Conservation (phyloP, 345 rosid genomes). For the Erucastrum elatum region DNA sequence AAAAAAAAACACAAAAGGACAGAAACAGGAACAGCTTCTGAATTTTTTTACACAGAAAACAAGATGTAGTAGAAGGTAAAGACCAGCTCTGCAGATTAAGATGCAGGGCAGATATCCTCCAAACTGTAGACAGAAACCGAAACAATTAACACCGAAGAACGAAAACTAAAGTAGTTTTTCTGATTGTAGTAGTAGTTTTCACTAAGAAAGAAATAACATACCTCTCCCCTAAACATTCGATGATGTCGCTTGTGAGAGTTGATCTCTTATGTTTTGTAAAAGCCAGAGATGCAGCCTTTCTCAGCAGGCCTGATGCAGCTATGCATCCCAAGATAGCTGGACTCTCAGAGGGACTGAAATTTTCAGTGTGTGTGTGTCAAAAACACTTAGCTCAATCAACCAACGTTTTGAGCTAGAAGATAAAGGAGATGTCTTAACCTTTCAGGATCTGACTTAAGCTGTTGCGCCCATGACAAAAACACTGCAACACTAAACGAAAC, state of each 20-base stretch:
- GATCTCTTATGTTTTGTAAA: constrained; percentile 67
- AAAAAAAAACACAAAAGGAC: neutral
- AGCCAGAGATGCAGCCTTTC: constrained; percentile 86
- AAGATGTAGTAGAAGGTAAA: no score
- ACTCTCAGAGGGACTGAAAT: constrained; percentile 37
- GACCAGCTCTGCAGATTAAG: constrained; percentile 29
- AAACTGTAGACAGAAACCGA: constrained; percentile 45
- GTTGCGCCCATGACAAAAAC: constrained; percentile 85
- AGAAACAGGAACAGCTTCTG: neutral
- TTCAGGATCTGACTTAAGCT: constrained; percentile 37
- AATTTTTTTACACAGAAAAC: neutral
- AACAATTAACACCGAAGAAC: neutral
- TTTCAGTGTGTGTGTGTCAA: neutral
- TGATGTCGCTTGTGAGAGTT: constrained; percentile 82
- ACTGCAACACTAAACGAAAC: constrained; percentile 67
- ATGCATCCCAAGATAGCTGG: constrained; percentile 87
- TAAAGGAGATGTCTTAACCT: constrained; percentile 42
- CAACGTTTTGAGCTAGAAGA: neutral
- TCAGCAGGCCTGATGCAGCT: constrained; percentile 80
- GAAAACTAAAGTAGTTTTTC: neutral
- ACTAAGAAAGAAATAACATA: constrained; percentile 27
- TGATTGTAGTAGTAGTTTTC: neutral
- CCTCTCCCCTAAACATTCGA: constrained; percentile 77
- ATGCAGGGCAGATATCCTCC: constrained; percentile 66
- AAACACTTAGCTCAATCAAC: neutral